A percentile compares a stretch with the other conserved stretches of the same genome.
Evolutionary conservation across 306 rosid species (phyloP).

Genomic region (Biancaea sappan): DNA sequence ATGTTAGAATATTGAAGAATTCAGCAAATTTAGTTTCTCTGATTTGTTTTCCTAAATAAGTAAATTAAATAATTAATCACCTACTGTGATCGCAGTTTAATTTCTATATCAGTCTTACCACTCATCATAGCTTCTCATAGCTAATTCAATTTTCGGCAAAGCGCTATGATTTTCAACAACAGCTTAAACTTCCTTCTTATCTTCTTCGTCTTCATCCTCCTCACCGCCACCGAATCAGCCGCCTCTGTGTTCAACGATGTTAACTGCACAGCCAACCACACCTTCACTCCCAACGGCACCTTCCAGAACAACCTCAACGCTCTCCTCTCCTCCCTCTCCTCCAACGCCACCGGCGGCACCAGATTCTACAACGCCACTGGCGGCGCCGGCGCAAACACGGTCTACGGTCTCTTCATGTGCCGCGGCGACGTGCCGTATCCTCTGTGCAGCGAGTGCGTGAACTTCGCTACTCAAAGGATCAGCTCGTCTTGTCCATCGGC

Average conservation of each 20-base stretch:
- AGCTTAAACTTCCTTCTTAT: neutral
- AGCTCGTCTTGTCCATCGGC: slow-evolving; percentile 26
- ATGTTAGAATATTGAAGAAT: neutral
- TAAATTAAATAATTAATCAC: neutral
- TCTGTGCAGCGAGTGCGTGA: slow-evolving; percentile 48
- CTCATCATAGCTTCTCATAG: neutral
- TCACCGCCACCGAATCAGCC: slow-evolving; percentile 19
- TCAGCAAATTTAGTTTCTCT: neutral
- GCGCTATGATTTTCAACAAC: neutral
- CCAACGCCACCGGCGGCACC: slow-evolving; percentile 35
- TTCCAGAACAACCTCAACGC: slow-evolving; percentile 37
- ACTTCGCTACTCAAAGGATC: slow-evolving; percentile 36
- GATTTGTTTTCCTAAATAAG: neutral
- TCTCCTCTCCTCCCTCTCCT: slow-evolving; percentile 43
- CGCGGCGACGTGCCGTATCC: slow-evolving; percentile 44
- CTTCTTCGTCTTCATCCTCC: neutral
- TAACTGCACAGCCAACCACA: slow-evolving; percentile 37
- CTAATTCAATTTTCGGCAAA: neutral
- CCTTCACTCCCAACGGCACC: slow-evolving; percentile 44
- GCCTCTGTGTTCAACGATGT: slow-evolving; percentile 49
- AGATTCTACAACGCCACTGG: slow-evolving; percentile 49
- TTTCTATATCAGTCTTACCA: neutral
- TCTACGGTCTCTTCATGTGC: slow-evolving; percentile 53
- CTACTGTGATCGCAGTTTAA: neutral
- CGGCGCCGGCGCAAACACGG: neutral